A percentile compares a stretch with the other conserved stretches of the same genome.
phyloP scores from a whole-genome alignment of 495 filamentous ascomycete genomes.

The Xylaria telfairii region DNA sequence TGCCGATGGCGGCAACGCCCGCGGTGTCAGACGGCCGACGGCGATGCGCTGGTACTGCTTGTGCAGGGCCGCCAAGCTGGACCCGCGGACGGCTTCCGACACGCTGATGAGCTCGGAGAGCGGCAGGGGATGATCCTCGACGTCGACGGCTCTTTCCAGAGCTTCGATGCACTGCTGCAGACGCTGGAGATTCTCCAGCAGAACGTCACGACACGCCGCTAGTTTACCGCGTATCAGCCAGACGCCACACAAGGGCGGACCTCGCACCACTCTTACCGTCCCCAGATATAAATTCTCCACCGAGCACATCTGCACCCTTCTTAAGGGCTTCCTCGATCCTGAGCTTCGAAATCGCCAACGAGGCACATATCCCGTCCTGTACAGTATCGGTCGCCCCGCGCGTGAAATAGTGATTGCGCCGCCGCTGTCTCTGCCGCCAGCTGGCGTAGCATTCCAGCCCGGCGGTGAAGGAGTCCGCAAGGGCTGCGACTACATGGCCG shows the following conservation, averaged over 20 bases:
- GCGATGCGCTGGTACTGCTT: slow-evolving; percentile 46
- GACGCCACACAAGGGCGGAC: not conserved
- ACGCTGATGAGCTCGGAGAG: slow-evolving; percentile 39
- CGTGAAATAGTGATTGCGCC: slow-evolving; percentile 30
- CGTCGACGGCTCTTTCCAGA: slow-evolving; percentile 29
- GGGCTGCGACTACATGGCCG: slow-evolving; percentile 37
- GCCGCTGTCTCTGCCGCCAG: slow-evolving; percentile 41
- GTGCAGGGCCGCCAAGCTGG: slow-evolving; percentile 39
- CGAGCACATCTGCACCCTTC: slow-evolving; percentile 44
- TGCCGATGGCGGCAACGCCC: slow-evolving; percentile 28
- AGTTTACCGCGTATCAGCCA: slow-evolving; percentile 7
- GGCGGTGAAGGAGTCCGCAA: slow-evolving; percentile 40
- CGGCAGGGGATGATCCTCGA: slow-evolving; percentile 32
- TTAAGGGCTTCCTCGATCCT: slow-evolving; percentile 45
- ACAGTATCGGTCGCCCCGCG: slow-evolving; percentile 27
- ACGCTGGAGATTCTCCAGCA: slow-evolving; percentile 34
- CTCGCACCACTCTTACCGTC: slow-evolving; percentile 41
- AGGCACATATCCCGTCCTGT: slow-evolving; percentile 36
- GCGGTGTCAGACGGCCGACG: slow-evolving; percentile 44
- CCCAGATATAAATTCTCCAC: slow-evolving; percentile 41
- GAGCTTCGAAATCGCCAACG: slow-evolving; percentile 40
- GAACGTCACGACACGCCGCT: slow-evolving; percentile 39
- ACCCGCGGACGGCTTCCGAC: slow-evolving; percentile 42
- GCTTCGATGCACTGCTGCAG: slow-evolving; percentile 36
- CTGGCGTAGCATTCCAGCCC: slow-evolving; percentile 44